Evolutionary conservation across 768 basidiomycete species (phyloP).

Genomic region (Panellus pusillus): DNA sequence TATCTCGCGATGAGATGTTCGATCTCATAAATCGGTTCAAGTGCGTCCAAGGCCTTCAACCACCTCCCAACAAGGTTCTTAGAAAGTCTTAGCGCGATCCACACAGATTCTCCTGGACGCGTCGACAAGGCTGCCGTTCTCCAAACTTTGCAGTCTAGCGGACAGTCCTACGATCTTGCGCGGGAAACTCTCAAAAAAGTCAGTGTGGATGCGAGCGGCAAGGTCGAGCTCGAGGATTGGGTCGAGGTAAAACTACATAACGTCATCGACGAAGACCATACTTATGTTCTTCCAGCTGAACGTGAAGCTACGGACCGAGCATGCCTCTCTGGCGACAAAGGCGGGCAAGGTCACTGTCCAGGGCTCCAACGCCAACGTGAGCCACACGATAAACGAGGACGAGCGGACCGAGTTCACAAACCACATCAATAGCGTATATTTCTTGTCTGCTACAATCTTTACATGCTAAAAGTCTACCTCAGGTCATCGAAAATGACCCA

Average conservation of each 20-base stretch:
- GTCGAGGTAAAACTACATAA: slow-evolving; percentile 71
- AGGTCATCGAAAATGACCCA: slow-evolving; percentile 90
- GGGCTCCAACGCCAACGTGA: slow-evolving; percentile 93
- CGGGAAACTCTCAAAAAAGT: slow-evolving; percentile 92
- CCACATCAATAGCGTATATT: slow-evolving; percentile 89
- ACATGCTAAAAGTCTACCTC: slow-evolving; percentile 9
- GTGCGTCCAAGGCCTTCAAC: slow-evolving; percentile 48
- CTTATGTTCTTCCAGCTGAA: slow-evolving; percentile 55
- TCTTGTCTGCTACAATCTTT: not conserved
- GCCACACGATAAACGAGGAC: slow-evolving; percentile 97
- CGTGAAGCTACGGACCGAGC: slow-evolving; percentile 65
- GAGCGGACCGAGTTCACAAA: slow-evolving; percentile 95
- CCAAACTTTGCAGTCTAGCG: slow-evolving; percentile 72
- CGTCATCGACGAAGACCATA: slow-evolving; percentile 23
- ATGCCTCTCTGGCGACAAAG: slow-evolving; percentile 51
- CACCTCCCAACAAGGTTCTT: slow-evolving; percentile 4
- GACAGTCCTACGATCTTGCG: slow-evolving; percentile 89
- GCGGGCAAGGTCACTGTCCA: slow-evolving; percentile 92
- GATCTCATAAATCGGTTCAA: slow-evolving; percentile 95
- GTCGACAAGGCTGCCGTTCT: slow-evolving; percentile 82
- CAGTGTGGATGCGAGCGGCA: slow-evolving; percentile 91
- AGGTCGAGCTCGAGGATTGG: slow-evolving; percentile 97
- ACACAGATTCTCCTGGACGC: slow-evolving; percentile 79
- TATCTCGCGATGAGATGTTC: slow-evolving; percentile 92
- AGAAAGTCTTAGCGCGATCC: slow-evolving; percentile 53